phyloP scores from a whole-genome alignment of 2,329 filamentous ascomycete species.

The Chlorencoelia australis region DNA sequence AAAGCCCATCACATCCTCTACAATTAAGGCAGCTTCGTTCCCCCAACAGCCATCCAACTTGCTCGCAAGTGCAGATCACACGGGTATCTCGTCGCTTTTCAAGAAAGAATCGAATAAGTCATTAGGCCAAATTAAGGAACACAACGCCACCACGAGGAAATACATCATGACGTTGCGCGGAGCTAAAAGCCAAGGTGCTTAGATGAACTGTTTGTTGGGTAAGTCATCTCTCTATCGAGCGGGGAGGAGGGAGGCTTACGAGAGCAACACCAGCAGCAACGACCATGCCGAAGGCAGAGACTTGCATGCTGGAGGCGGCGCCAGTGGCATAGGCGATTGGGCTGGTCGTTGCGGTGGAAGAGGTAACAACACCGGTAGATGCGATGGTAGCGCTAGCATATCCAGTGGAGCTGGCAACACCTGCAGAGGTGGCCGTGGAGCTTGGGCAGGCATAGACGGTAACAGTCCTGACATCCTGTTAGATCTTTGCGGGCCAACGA shows the following conservation, averaged over 20 bases:
- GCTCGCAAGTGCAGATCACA: constrained; percentile 17
- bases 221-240: background rate
- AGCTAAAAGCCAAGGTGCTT: constrained; percentile 18
- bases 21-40: constrained; percentile 6
- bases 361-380: constrained; percentile 17
- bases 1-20: constrained; percentile 7
- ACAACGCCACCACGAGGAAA: too few species aligned
- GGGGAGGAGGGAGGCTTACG: constrained; percentile 14
- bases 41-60: constrained; percentile 7
- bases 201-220: constrained; percentile 19
- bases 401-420: constrained; percentile 13
- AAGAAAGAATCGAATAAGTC: constrained; percentile 19
- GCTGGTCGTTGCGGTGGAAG: constrained; percentile 15
- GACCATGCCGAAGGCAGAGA: constrained; percentile 24
- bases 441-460: constrained; percentile 22
- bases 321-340: constrained; percentile 24
- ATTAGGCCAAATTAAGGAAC: constrained; percentile 20
- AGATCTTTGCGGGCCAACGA: too few species aligned
- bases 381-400: constrained; percentile 7
- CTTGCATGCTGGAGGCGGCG: constrained; percentile 21
- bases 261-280: constrained; percentile 27
- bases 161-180: constrained; percentile 14
- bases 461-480: constrained; percentile 18
- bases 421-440: constrained; percentile 7
- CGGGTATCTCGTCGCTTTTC: constrained; percentile 14